These are phyloP conservation scores for Hypoxylon sp. DNA, from an alignment of 2,329 filamentous ascomycete genomes.

Conservation along the genomic window DNA sequence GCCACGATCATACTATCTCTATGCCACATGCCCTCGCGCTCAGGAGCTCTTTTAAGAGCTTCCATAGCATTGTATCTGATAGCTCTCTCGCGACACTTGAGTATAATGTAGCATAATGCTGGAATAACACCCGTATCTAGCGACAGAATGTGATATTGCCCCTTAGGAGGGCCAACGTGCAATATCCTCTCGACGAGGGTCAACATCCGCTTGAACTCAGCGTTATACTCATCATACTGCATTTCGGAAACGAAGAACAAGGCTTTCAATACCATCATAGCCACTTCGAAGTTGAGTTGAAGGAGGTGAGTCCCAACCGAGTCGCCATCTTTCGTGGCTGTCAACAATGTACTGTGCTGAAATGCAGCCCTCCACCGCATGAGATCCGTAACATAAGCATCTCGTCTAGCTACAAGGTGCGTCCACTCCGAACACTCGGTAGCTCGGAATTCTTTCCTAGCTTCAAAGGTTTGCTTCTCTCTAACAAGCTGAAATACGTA, in stretches of 20 bases:
- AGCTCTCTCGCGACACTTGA: not conserved
- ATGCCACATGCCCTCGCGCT: conserved; percentile 1
- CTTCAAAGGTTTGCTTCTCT: not conserved
- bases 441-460: not conserved
- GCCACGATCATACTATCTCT: not conserved
- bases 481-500: not conserved
- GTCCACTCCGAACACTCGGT: not conserved
- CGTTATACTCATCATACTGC: not conserved
- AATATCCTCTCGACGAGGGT: not conserved
- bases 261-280: not conserved
- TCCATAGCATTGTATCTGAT: not conserved
- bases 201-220: not conserved
- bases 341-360: not conserved
- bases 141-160: not conserved
- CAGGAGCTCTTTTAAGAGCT: not conserved
- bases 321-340: not conserved
- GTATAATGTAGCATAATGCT: not conserved
- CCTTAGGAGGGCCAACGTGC: not conserved
- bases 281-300: not conserved
- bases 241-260: not conserved
- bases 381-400: not conserved
- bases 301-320: not conserved
- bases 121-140: not conserved
- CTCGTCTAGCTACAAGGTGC: not conserved
- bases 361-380: not conserved